Base-by-base conservation (phyloP, 1,284 basidiomycete species). In the Ustilago trichophora region DNA sequence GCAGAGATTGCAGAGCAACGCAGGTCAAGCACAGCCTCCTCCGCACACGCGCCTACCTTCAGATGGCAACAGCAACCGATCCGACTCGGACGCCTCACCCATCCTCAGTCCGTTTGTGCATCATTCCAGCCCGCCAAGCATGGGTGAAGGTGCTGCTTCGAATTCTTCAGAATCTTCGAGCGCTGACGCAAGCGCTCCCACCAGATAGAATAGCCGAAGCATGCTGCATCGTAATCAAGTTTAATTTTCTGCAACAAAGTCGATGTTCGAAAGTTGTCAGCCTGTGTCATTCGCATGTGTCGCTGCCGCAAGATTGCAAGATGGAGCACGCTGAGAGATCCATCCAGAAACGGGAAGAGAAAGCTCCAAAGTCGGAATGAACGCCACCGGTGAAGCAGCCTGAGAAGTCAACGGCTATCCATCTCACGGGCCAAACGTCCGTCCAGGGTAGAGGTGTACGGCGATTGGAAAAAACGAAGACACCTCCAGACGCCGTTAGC, bases 41-140 rank as follows among this genome's bases (percentile, higher is more conserved):
- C 50, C 46, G 10, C 58, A 34, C 31, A 36, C 34, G 15, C 56
- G 49, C 3, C 33, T 45, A 33, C 45, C 47, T 15, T 62, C 54
- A 8, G 54, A 58, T n/a, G n/a, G n/a, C 13, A 51, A 50, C 48
- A 58, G 59, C 51, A 46, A 46, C 16, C 43, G 31, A 6, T 55
- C 55, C 15, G 66, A 56, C 22, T 58, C 51, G 26, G 50, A 59
- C 29, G 55, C 38, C 15, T 69, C 66, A n/a, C 66, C 66, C 29
- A 69, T 69, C 24, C 59, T 69, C 18, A 48, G 66, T 25, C 47
- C 66, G 0, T 69, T 59, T 56, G 52, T 34, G 27, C 44, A 48
- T 16, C 45, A 51, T 32, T 49, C 50, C 11, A 51, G 44, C 29
- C 49, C 53, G 3, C 35, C 49, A 8, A 51, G 49, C 31, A 43